Conservation (phyloP, 2,329 filamentous ascomycete species). For the Colletotrichum neosansevieriae region DNA sequence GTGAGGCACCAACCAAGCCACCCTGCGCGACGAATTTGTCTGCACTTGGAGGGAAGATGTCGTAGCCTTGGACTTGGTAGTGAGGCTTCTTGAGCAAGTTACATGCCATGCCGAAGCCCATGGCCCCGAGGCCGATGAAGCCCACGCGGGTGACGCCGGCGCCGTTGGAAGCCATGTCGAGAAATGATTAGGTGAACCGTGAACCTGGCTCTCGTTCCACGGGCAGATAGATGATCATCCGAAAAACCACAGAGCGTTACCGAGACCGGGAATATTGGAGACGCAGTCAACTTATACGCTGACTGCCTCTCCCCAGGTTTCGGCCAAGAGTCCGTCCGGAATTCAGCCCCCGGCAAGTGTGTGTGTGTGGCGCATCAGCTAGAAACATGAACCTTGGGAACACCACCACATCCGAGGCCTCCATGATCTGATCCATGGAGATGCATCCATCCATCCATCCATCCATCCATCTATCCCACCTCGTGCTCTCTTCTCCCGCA, state of each 20-base stretch:
- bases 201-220: background rate
- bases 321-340: slow-evolving; percentile 25
- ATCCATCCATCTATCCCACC: too few relatives aligned
- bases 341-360: background rate
- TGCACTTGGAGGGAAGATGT: slow-evolving; percentile 47
- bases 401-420: slow-evolving; percentile 28
- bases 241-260: background rate
- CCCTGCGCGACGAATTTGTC: slow-evolving; percentile 46
- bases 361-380: background rate
- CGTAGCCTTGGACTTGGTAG: slow-evolving; percentile 49
- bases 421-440: too few relatives aligned
- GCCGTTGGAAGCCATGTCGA: slow-evolving; percentile 28
- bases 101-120: slow-evolving; percentile 54
- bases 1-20: slow-evolving; percentile 42
- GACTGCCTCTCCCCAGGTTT: slow-evolving; percentile 10
- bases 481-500: too few relatives aligned
- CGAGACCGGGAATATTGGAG: slow-evolving; percentile 19
- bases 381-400: slow-evolving; percentile 1
- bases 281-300: slow-evolving; percentile 34
- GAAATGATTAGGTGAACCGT: slow-evolving; percentile 2
- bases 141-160: slow-evolving; percentile 43
- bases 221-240: slow-evolving; percentile 12
- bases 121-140: slow-evolving; percentile 53
- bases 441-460: background rate
- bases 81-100: slow-evolving; percentile 47